Evolutionary conservation across 257 asterid genomes (phyloP), one percentile per base, ranked within the genome.

Genomic region (Solanum chilense): DNA sequence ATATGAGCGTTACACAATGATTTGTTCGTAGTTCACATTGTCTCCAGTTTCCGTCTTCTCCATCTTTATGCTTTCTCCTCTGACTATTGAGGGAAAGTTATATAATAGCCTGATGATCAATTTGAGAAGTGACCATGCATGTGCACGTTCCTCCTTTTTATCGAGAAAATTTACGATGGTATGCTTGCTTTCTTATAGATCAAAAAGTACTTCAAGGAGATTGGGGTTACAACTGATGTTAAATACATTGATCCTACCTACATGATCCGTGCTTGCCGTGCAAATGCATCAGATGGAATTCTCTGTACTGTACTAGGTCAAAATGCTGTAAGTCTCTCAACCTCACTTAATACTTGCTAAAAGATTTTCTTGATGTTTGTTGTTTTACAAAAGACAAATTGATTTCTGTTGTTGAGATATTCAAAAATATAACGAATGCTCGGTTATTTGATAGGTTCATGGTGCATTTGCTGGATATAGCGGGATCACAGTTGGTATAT

Each of bases 221-320:
- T 88, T 8, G 99, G 93, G 37, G 89, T 88, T 88, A 93, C 98
- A 60, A 98, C 96, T 82, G 98, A 94, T 85, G 97, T 94, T 85
- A 97, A 97, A 89, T 97, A 94, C 91, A 97, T 97, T 13, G 98
- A 97, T 91, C 99, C 99, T 15, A 95, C 98, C 41, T 97, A 97
- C 90, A 97, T 97, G 98, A 95, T 97, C 87, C 98, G 99, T 37
- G 99, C 98, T 60, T 94, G 99, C 86, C 98, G 98, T 89, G 98
- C 99, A 90, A 97, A 95, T 89, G 99, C 98, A 83, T 95, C 99
- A 5, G 98, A 97, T 90, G 94, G 97, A 89, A 94, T 97, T 89
- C 97, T 97, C 81, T 97, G 98, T 90, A 94, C 99, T 18, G 98
- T 95, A 82, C 97, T 97, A 82, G 98, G 98, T 75, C 99, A 97